phyloP scores from a whole-genome alignment of 2,329 filamentous ascomycete genomes.

The Decorospora gaudefroyi region DNA sequence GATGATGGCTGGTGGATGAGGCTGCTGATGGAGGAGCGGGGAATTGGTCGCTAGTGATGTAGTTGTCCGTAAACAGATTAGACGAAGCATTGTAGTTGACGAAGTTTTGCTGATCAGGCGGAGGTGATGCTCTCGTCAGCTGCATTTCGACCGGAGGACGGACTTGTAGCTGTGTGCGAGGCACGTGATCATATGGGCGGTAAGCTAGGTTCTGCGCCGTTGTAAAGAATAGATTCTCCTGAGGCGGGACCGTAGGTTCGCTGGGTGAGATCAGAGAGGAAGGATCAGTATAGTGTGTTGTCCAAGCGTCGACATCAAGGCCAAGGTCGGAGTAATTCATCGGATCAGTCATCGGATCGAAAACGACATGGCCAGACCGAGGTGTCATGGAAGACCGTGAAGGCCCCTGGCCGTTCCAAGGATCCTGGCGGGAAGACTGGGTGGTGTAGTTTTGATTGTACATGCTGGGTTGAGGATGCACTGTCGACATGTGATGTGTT shows the following conservation, averaged over 20 bases:
- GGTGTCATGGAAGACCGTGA: conserved; percentile 34
- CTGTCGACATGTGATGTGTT: conserved; percentile 20
- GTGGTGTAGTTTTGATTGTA: conserved; percentile 31
- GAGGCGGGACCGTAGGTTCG: conserved; percentile 29
- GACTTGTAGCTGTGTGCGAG: conserved; percentile 15
- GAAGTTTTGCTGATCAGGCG: conserved; percentile 31
- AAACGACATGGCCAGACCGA: conserved; percentile 35
- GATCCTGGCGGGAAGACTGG: conserved; percentile 35
- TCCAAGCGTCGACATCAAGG: conserved; percentile 33
- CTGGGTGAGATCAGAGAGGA: conserved; percentile 36
- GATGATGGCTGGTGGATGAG: conserved; percentile 27
- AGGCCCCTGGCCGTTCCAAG: conserved; percentile 41
- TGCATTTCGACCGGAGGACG: conserved; percentile 32
- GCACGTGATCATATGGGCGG: conserved; percentile 18
- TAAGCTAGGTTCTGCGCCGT: conserved; percentile 21
- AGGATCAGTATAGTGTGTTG: conserved; percentile 34
- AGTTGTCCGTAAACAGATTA: conserved; percentile 32
- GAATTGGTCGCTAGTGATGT: conserved; percentile 25
- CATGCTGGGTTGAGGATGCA: conserved; percentile 25
- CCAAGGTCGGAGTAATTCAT: conserved; percentile 27
- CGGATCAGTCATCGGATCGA: conserved; percentile 40
- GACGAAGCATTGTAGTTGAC: conserved; percentile 37
- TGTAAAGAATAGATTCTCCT: conserved; percentile 30
- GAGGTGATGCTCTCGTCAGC: conserved; percentile 30
- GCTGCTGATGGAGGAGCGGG: conserved; percentile 29